Base-by-base conservation (phyloP, 257 asterid genomes). In the Capsicum baccatum region DNA sequence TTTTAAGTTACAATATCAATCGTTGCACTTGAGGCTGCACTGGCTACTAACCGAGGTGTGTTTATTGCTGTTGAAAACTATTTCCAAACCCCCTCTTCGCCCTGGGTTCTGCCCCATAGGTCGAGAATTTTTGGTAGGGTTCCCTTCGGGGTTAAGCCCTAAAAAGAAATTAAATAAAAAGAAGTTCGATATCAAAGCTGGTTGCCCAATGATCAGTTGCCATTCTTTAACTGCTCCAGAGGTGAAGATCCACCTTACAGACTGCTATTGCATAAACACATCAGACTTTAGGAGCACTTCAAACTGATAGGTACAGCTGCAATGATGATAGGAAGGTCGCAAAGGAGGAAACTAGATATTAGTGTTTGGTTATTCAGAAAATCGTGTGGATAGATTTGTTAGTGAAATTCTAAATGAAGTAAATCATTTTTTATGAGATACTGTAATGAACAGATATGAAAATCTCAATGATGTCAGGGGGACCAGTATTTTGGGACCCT, bases 201-300 rank as follows among this genome's bases (percentile, higher is more conserved):
- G 78, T 37, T 68, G 13, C 54, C 54, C 54, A 39, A 37, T 68
- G 54, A 68, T 68, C 26, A 68, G 78, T 39, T 3, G 26, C 52
- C 26, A 15, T 68, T 68, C 54, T 68, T 9, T 13, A 9, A 15
- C 54, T 37, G 21, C 39, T 15, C 78, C 16, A 68, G 78, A 68
- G 78, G 78, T 37, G 78, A 68, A 39, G 78, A 68, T 68, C 33
- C 54, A 37, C 52, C 26, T 68, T 67, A 67, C 50, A 14, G 74
- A 67, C 50, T 67, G 13, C 50, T 37, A 68, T 37, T 68, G 78
- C 52, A 15, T 68, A 68, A 15, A 68, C 14, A 37, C 54, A 15
- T 16, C 19, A 8, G 33, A 68, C 13, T 56, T 56, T 56, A 1
- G 8, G 62, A 56, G 19, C 62, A 14, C 19, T 68, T 37, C 52